These are phyloP conservation scores for Leptosphaerulina australis DNA, from an alignment of 2,329 filamentous ascomycete species.

Conservation along the genomic window DNA sequence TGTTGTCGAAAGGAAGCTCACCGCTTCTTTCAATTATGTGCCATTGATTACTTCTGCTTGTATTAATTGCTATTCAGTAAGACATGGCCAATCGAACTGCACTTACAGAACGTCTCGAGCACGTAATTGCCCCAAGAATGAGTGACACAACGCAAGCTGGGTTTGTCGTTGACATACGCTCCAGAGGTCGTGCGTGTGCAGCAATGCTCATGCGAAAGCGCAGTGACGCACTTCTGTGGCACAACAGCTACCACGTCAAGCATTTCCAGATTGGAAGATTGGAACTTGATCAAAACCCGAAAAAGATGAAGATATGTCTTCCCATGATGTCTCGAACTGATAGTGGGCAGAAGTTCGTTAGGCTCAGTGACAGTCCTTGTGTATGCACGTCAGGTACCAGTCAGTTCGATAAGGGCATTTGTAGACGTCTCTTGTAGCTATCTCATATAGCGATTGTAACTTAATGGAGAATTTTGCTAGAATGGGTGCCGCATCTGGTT, in stretches of 20 bases:
- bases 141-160: conserved; percentile 15
- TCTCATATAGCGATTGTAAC: not conserved
- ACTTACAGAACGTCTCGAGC: not conserved
- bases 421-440: not conserved
- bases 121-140: not conserved
- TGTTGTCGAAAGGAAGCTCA: conserved; percentile 5
- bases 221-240: conserved; percentile 10
- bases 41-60: not conserved
- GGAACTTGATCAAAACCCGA: not conserved
- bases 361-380: not conserved
- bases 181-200: not conserved
- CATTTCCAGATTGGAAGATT: too few relatives aligned
- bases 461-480: not conserved
- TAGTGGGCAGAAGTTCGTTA: not conserved
- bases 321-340: not conserved
- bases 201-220: conserved; percentile 10
- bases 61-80: not conserved
- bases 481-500: not conserved
- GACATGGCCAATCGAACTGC: conserved; percentile 2
- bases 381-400: not conserved
- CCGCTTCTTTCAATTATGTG: conserved; percentile 3
- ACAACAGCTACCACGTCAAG: not conserved
- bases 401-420: not conserved
- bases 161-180: not conserved
- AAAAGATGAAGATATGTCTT: not conserved